Conservation (phyloP, 2,329 filamentous ascomycete genomes). For the Ambrosiella xylebori region DNA sequence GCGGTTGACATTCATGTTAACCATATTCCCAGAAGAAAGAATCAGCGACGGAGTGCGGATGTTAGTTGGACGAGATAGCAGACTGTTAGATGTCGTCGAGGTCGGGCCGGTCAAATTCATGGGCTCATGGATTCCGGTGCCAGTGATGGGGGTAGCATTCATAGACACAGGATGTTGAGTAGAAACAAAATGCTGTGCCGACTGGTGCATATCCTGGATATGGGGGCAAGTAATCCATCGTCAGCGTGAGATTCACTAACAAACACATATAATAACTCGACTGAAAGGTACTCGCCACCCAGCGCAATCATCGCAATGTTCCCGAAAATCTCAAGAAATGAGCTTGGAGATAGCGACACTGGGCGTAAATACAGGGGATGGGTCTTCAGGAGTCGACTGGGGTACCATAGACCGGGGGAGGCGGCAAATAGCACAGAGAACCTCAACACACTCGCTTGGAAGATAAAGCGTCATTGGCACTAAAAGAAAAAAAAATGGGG, state of each 20-base stretch:
- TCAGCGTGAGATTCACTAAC: constrained; percentile 12
- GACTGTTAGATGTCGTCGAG: constrained; percentile 28
- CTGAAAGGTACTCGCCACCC: background rate
- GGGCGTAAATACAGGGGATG: constrained; percentile 1
- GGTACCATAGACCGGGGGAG: constrained; percentile 1
- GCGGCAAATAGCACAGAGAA: constrained; percentile 7
- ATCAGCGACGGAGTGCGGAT: constrained; percentile 69
- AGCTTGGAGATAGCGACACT: constrained; percentile 1
- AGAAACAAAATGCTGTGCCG: constrained; percentile 36
- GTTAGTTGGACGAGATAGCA: constrained; percentile 44
- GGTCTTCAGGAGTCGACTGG: constrained; percentile 5
- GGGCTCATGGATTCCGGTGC: constrained; percentile 16
- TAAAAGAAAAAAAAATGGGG: background rate
- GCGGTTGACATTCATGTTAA: constrained; percentile 56
- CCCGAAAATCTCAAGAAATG: background rate
- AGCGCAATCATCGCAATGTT: background rate
- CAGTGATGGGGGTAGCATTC: constrained; percentile 20
- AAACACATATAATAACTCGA: background rate
- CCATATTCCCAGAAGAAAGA: constrained; percentile 43
- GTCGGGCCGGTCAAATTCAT: constrained; percentile 16
- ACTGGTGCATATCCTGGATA: constrained; percentile 43
- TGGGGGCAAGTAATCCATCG: constrained; percentile 16
- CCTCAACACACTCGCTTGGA: background rate
- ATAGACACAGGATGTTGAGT: constrained; percentile 9
- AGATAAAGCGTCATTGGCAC: constrained; percentile 3